Evolutionary conservation across 192 early-diverging fungal species (phyloP).

Genomic region (Cladochytrium replicatum): DNA sequence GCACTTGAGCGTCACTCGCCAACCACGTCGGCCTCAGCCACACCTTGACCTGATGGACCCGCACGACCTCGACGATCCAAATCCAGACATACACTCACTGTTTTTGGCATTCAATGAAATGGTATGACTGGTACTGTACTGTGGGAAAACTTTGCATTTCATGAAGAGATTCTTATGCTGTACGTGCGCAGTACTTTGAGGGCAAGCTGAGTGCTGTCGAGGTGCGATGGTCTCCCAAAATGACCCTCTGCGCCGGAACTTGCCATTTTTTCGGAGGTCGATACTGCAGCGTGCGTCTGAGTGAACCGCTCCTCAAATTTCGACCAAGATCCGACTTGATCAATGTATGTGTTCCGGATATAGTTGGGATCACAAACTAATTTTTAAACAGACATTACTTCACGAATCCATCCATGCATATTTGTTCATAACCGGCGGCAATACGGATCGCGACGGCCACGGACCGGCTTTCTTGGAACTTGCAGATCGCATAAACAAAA

Average conservation of each 20-base stretch:
- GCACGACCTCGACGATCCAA: conserved; percentile 16
- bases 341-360: too few relatives aligned
- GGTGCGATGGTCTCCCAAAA: conserved; percentile 43
- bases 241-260: conserved; percentile 54
- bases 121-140: conserved; percentile 2
- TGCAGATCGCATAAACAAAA: conserved; percentile 42
- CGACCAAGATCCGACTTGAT: conserved; percentile 47
- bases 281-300: conserved; percentile 42
- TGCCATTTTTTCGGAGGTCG: conserved; percentile 31
- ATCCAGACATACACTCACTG: conserved; percentile 41
- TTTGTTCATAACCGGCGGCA: conserved; percentile 47
- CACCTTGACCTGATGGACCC: too few relatives aligned
- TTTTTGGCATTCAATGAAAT: conserved; percentile 41
- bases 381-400: conserved; percentile 51
- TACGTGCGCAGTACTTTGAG: conserved; percentile 34
- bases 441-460: conserved; percentile 48
- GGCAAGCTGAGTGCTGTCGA: conserved; percentile 40
- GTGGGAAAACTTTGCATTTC: too few relatives aligned
- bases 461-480: conserved; percentile 46
- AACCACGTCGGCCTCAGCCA: too few relatives aligned
- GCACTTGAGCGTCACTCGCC: too few relatives aligned
- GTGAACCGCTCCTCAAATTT: conserved; percentile 58
- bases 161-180: too few relatives aligned
- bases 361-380: too few relatives aligned
- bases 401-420: conserved; percentile 68